Evolutionary conservation across 2,329 filamentous ascomycete species (phyloP).

Genomic region (Septoria linicola): DNA sequence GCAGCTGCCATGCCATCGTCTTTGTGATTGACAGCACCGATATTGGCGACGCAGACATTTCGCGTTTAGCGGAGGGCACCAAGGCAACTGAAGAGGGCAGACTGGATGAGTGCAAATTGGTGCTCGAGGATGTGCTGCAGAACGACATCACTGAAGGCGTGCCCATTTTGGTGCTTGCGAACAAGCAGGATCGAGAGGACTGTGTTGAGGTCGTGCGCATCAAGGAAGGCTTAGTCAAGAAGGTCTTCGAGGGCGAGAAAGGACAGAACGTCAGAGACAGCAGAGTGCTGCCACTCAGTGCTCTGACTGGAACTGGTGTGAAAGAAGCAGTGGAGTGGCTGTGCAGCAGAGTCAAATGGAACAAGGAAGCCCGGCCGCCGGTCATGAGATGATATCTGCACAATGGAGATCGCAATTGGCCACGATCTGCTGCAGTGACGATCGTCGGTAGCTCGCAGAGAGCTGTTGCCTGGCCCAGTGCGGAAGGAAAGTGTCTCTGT

Average conservation of each 20-base stretch:
- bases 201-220: constrained; percentile 96
- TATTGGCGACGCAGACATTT: constrained; percentile 78
- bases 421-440: background rate
- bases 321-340: constrained; percentile 97
- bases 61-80: constrained; percentile 41
- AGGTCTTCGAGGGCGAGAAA: constrained; percentile 93
- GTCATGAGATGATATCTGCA: constrained; percentile 71
- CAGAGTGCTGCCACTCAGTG: constrained; percentile 84
- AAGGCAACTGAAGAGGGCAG: constrained; percentile 49
- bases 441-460: too few relatives aligned
- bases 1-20: constrained; percentile 90
- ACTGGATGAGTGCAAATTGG: constrained; percentile 82
- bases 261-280: constrained; percentile 83
- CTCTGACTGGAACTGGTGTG: constrained; percentile 80
- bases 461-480: too few relatives aligned
- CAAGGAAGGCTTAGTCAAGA: constrained; percentile 93
- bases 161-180: constrained; percentile 86
- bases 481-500: too few relatives aligned
- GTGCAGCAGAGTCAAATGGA: constrained; percentile 88
- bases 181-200: constrained; percentile 97
- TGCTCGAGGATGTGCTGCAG: constrained; percentile 85
- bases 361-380: constrained; percentile 87
- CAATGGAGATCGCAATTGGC: background rate
- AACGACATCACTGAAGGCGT: constrained; percentile 87
- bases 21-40: constrained; percentile 97